Percentiles rank a stretch among this genome's conserved stretches.
Evolutionary conservation across 768 basidiomycete species (phyloP).

Genomic region (Panus rudis): DNA sequence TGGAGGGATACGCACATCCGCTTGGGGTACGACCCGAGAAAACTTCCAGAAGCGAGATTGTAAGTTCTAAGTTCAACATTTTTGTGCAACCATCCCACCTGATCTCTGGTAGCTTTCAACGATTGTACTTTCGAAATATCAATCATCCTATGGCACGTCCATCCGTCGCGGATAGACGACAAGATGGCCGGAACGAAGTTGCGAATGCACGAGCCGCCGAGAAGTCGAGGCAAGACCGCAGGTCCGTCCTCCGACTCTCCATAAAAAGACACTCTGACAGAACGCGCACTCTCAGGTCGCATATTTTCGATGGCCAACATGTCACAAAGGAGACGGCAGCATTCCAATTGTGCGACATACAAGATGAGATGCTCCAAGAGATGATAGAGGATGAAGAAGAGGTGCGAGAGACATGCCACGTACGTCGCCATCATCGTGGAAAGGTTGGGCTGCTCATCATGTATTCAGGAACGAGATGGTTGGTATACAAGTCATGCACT

Average conservation of each 20-base stretch:
- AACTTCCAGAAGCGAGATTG: slow-evolving; percentile 67
- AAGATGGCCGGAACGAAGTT: slow-evolving; percentile 43
- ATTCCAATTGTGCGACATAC: slow-evolving; percentile 91
- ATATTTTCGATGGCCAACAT: slow-evolving; percentile 84
- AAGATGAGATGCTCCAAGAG: slow-evolving; percentile 72
- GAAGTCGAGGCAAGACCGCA: slow-evolving; percentile 13
- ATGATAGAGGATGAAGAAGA: slow-evolving; percentile 75
- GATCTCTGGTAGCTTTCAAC: slow-evolving; percentile 71
- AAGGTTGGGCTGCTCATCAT: slow-evolving; percentile 2
- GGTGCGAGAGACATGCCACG: slow-evolving; percentile 66
- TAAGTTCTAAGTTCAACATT: slow-evolving; percentile 31
- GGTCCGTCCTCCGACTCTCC: neutral
- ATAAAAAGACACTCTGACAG: neutral
- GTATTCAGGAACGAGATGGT: slow-evolving; percentile 67
- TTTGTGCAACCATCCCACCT: neutral
- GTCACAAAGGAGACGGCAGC: slow-evolving; percentile 82
- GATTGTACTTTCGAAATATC: slow-evolving; percentile 83
- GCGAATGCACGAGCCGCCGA: slow-evolving; percentile 27
- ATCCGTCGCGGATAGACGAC: slow-evolving; percentile 64
- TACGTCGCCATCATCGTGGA: slow-evolving; percentile 31
- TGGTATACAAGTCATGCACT: slow-evolving; percentile 79
- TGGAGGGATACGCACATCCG: slow-evolving; percentile 86
- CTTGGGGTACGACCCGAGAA: slow-evolving; percentile 86
- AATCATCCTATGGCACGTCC: slow-evolving; percentile 75
- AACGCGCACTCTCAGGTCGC: slow-evolving; percentile 36